Evolutionary conservation across 23 red algal species (phyloP).

Genomic region (Chondrus crispus): DNA sequence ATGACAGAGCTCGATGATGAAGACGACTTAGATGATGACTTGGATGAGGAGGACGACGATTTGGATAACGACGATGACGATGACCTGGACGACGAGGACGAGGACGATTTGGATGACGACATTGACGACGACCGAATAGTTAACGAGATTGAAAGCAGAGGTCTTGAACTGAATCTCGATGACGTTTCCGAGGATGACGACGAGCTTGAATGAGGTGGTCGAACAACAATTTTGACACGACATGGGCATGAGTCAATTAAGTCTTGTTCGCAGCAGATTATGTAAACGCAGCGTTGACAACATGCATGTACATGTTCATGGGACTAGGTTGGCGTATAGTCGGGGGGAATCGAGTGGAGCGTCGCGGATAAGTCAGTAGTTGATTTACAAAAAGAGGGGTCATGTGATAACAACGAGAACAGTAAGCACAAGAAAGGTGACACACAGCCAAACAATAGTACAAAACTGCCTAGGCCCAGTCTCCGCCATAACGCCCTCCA

Average conservation of each 20-base stretch:
- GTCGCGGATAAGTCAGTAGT: too few relatives aligned
- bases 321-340: too few relatives aligned
- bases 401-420: conserved; percentile 62
- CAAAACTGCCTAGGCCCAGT: conserved; percentile 62
- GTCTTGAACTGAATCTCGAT: background rate
- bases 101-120: conserved; percentile 22
- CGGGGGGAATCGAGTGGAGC: too few relatives aligned
- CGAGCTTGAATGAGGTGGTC: too few relatives aligned
- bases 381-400: background rate
- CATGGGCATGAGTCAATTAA: too few relatives aligned
- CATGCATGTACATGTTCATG: too few relatives aligned
- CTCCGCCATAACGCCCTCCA: conserved; percentile 49
- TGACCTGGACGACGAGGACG: conserved; percentile 8
- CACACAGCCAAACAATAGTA: conserved; percentile 44
- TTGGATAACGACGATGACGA: conserved; percentile 3
- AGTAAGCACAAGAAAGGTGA: conserved; percentile 55
- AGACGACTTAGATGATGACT: conserved; percentile 15
- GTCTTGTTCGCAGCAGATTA: too few relatives aligned
- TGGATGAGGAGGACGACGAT: conserved; percentile 26
- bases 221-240: too few relatives aligned
- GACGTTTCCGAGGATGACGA: background rate
- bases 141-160: background rate
- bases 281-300: too few relatives aligned
- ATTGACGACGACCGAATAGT: background rate
- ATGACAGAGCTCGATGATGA: background rate